Evolutionary conservation across 768 basidiomycete genomes (phyloP).

Genomic region (Lentinula aciculospora): DNA sequence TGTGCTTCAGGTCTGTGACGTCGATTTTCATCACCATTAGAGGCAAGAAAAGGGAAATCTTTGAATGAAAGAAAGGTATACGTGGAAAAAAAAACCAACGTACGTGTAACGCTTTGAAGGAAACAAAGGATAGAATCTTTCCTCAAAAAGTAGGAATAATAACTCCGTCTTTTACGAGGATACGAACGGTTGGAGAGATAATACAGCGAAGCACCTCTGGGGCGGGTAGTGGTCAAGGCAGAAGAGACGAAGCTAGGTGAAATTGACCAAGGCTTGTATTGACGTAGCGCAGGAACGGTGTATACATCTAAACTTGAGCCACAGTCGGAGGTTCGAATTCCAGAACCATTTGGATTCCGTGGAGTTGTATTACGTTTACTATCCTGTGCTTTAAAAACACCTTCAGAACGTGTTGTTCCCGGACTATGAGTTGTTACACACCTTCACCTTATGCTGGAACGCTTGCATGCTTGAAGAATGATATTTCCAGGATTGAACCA

Average conservation of each 20-base stretch:
- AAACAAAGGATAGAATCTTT: neutral
- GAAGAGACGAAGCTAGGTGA: neutral
- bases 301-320: neutral
- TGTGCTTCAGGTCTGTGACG: neutral
- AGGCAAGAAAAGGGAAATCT: neutral
- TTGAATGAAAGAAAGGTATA: neutral
- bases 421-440: neutral
- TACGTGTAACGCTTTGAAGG: neutral
- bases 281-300: neutral
- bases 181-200: neutral
- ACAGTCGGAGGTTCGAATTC: neutral
- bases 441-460: neutral
- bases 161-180: neutral
- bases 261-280: neutral
- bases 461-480: neutral
- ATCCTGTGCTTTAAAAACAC: neutral
- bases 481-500: neutral
- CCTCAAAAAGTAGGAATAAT: neutral
- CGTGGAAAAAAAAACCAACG: neutral
- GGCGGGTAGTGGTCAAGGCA: constrained; percentile 5
- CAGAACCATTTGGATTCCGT: neutral
- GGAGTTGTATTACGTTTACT: constrained; percentile 1
- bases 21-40: neutral
- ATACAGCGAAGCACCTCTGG: neutral
- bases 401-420: neutral